Evolutionary conservation across 1,284 basidiomycete genomes (phyloP), one percentile per base, ranked within the genome.

Genomic region (Ganoderma resinaceum): DNA sequence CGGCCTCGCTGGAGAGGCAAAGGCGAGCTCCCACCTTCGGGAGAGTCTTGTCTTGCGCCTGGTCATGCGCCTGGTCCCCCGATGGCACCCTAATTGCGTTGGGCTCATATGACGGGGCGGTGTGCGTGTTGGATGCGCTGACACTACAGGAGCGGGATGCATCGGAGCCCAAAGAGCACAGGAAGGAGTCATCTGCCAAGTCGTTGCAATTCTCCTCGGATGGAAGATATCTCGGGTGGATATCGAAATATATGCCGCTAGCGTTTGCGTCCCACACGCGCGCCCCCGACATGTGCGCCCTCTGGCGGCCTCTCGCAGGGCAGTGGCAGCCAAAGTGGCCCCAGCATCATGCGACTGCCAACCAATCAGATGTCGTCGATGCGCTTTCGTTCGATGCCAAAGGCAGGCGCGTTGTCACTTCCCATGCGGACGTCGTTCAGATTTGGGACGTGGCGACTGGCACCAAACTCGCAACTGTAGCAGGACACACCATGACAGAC

Each of bases 81-180:
- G 61, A 62, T 16, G 42, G 61, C 26, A n/a, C 26, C 8, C 61
- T 35, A 18, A 40, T 62, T 11, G 61, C 43, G 9, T 62, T 42
- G n/a, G 59, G 37, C 2, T 62, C 61, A 20, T 18, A 16, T 14
- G 40, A 46, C 61, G 43, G 26, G 11, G 38, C 61, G 12, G 20
- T 62, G 33, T 23, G 61, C 12, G 40, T 62, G 29, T 62, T 40
- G 61, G 38, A 62, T 33, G 61, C 57, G 2, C 14, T 53, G 52
- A 53, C 52, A 8, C 33, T 53, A 29, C 14, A 53, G 5, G 16
- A 53, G 14, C 52, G 29, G 16, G 52, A 31, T 2, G n/a, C 20
- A 29, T 14, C 33, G 18, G 29, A 31, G 52, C 26, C 26, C 16
- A 4, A 26, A 29, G 29, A 16, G 26, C 5, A n/a, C n/a, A n/a